Evolutionary conservation across 1,284 basidiomycete genomes (phyloP).

Genomic region (Afroboletus lepidellus): DNA sequence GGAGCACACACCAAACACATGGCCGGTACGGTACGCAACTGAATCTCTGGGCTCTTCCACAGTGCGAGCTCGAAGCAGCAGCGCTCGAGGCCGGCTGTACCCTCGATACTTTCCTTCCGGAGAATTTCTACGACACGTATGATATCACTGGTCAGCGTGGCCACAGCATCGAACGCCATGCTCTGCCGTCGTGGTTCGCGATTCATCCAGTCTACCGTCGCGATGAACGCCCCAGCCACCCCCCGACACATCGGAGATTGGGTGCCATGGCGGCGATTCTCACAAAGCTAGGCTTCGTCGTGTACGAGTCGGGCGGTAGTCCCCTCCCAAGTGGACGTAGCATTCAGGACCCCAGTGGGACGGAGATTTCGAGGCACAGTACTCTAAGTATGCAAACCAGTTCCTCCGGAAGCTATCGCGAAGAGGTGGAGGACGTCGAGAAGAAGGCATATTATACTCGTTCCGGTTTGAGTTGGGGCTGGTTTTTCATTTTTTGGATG

Average conservation of each 20-base stretch:
- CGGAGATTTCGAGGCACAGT: constrained; percentile 2
- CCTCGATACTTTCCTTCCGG: constrained; percentile 51
- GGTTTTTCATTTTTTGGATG: constrained; percentile 61
- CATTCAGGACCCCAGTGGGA: background rate
- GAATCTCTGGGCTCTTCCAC: constrained; percentile 56
- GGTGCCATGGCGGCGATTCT: constrained; percentile 53
- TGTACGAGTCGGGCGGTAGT: constrained; percentile 31
- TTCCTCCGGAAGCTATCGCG: constrained; percentile 15
- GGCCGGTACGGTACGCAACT: constrained; percentile 47
- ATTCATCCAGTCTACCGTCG: constrained; percentile 24
- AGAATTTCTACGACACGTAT: constrained; percentile 31
- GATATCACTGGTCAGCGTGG: no score
- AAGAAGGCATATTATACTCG: constrained; percentile 48
- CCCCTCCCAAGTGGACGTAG: constrained; percentile 1
- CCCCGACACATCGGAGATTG: constrained; percentile 40
- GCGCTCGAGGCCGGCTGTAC: constrained; percentile 63
- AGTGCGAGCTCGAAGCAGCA: constrained; percentile 52
- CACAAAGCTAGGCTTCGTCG: constrained; percentile 44
- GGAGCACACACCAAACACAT: constrained; percentile 22
- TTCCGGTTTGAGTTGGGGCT: constrained; percentile 42
- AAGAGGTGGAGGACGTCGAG: constrained; percentile 35
- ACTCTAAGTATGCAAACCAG: constrained; percentile 13
- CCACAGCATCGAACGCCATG: no score
- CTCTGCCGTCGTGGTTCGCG: constrained; percentile 18
- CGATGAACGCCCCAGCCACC: constrained; percentile 3